Evolutionary conservation across 2,329 filamentous ascomycete genomes (phyloP), one percentile per base, ranked within the genome.

Genomic region (Pyricularia sp.): DNA sequence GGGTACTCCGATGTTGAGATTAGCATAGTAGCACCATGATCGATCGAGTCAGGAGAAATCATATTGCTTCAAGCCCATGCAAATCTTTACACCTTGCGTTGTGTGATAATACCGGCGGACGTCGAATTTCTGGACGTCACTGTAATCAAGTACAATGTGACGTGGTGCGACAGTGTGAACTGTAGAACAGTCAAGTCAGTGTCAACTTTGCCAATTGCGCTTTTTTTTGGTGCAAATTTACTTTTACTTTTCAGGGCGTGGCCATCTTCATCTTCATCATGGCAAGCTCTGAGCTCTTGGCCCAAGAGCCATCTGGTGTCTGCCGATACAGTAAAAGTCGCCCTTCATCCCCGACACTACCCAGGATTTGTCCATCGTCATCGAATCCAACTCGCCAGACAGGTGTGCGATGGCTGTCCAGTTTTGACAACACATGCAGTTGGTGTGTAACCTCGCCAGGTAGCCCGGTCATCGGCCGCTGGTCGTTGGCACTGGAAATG

Each of bases 291-390:
- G 82, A 82, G 70, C 83, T 86, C 74, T 84, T 84, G 0, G 79
- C 80, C 84, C 84, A 87, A 9, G 76, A 71, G 0, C 84, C 84
- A 66, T 81, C 80, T 0, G 84, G 82, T 57, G 78, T 80, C 73
- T 87, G 84, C 16, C 85, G 80, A 71, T 85, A 88, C 67, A 85
- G 84, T 70, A 86, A 75, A 66, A 88, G 71, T 72, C 80, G 84
- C 12, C 88, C 90, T 73, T 93, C 89, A 68, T 93, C 90, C 3
- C 89, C 89, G 1, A 89, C 89, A 55, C 87, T 89, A 1, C 89
- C 86, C 8, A 93, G 77, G 13, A 93, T 82, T 73, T 91, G 88
- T 4, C 88, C 88, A 77, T 85, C 80, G 64, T 83, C 81, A 69
- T 87, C 63, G 69, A 92, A 93, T 0, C 83, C 83, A 2, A 93